phyloP scores from a whole-genome alignment of 2,329 filamentous ascomycete species.

The Taxawa tesnikishii region DNA sequence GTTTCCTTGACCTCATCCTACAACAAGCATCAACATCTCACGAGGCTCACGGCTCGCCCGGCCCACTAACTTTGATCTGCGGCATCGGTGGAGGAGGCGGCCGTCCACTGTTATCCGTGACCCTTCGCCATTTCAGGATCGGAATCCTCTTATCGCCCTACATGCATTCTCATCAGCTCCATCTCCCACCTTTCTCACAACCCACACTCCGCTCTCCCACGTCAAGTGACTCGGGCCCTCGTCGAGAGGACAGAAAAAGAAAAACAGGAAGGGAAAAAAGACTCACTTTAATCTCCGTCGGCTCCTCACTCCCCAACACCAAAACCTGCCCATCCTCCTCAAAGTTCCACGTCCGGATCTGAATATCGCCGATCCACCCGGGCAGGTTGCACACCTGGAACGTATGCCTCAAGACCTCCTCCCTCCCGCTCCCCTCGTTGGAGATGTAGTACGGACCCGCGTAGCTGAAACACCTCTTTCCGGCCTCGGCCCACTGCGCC shows the following conservation, averaged over 20 bases:
- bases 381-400: constrained; percentile 25
- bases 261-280: too few relatives aligned
- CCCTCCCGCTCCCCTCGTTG: constrained; percentile 19
- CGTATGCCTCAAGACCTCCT: constrained; percentile 22
- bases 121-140: constrained; percentile 23
- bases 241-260: too few relatives aligned
- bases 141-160: constrained; percentile 24
- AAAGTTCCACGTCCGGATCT: constrained; percentile 22
- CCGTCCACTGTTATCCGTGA: constrained; percentile 18
- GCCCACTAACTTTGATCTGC: constrained; percentile 25
- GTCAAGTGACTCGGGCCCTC: too few relatives aligned
- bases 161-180: too few relatives aligned
- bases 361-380: constrained; percentile 25
- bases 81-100: constrained; percentile 21
- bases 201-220: too few relatives aligned
- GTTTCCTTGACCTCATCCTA: too few relatives aligned
- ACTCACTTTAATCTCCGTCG: constrained; percentile 24
- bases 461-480: constrained; percentile 23
- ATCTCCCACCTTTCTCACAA: too few relatives aligned
- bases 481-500: constrained; percentile 25
- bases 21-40: too few relatives aligned
- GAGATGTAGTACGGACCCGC: constrained; percentile 25
- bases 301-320: constrained; percentile 24
- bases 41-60: constrained; percentile 24
- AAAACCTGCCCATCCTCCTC: constrained; percentile 25